These are phyloP conservation scores for Microbotryum violaceum DNA, from an alignment of 1,284 basidiomycete genomes.

Conservation along the genomic window DNA sequence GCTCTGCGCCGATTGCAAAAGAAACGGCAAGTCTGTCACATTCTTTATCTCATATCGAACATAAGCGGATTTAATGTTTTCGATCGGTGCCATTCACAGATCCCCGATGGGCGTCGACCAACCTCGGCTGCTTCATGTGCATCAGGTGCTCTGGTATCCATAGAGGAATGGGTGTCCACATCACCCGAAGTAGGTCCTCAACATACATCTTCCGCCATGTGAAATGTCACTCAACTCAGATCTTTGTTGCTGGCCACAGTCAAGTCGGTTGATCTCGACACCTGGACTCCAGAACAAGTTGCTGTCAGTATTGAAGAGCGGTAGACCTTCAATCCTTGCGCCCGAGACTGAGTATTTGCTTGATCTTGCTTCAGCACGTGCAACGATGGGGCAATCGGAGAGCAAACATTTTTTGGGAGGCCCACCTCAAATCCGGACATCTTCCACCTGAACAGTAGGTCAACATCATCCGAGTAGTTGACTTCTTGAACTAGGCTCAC, in stretches of 20 bases:
- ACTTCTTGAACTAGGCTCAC: background rate
- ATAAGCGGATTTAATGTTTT: constrained; percentile 6
- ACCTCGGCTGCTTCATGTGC: constrained; percentile 64
- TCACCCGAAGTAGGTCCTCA: constrained; percentile 55
- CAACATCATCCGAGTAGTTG: background rate
- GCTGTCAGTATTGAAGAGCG: constrained; percentile 51
- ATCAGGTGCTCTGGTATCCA: constrained; percentile 98
- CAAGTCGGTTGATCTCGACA: constrained; percentile 94
- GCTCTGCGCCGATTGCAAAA: constrained; percentile 72
- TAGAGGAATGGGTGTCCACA: constrained; percentile 96
- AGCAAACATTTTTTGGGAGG: constrained; percentile 95
- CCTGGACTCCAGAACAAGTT: constrained; percentile 98
- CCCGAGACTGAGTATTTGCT: background rate
- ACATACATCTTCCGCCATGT: constrained; percentile 26
- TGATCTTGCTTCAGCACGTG: constrained; percentile 53
- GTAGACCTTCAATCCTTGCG: background rate
- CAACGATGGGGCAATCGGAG: constrained; percentile 90
- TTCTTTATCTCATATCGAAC: background rate
- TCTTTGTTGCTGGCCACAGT: constrained; percentile 46
- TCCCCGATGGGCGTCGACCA: constrained; percentile 98
- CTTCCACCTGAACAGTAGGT: constrained; percentile 89
- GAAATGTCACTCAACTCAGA: background rate
- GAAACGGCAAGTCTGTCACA: constrained; percentile 58
- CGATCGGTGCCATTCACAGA: constrained; percentile 49
- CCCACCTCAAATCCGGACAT: constrained; percentile 86